Conservation (phyloP, 202 grass and related monocot species). For the Carex arenaria region DNA sequence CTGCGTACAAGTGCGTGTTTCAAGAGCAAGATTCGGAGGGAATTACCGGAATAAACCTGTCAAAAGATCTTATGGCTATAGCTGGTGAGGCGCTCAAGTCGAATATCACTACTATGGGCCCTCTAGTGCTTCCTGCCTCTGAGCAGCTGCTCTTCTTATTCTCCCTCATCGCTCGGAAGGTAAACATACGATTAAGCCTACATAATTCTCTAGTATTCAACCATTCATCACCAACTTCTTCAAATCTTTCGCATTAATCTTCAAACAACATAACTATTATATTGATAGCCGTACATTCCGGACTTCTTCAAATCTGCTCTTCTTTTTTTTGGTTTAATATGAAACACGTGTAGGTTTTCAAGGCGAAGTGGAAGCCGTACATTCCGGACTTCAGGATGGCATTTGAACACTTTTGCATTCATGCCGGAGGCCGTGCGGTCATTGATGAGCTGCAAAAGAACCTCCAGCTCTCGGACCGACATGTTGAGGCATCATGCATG, state of each 20-base stretch:
- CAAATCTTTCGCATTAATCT: too few relatives aligned
- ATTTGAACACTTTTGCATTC: conserved; percentile 97
- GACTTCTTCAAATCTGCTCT: too few relatives aligned
- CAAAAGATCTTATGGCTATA: conserved; percentile 66
- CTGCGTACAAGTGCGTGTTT: conserved; percentile 51
- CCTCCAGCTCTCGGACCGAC: conserved; percentile 56
- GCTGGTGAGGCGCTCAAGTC: conserved; percentile 63
- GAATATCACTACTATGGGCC: conserved; percentile 57
- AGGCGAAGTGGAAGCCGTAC: conserved; percentile 38
- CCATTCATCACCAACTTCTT: background rate
- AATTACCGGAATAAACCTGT: conserved; percentile 42
- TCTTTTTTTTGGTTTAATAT: background rate
- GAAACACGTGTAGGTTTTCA: conserved; percentile 22
- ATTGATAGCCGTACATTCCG: too few relatives aligned
- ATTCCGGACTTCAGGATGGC: conserved; percentile 58
- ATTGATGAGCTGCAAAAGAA: conserved; percentile 77
- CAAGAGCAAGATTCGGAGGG: conserved; percentile 54
- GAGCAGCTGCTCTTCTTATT: conserved; percentile 57
- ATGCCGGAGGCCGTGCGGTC: conserved; percentile 64
- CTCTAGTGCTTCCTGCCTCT: conserved; percentile 37
- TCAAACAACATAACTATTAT: too few relatives aligned
- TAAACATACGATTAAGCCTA: background rate
- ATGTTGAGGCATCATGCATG: conserved; percentile 96
- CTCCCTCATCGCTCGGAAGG: conserved; percentile 42
- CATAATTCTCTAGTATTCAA: too few relatives aligned